Percentiles rank a stretch among this genome's conserved stretches.
Evolutionary conservation across 306 rosid genomes (phyloP).

Genomic region (Oemleria cerasiformis): DNA sequence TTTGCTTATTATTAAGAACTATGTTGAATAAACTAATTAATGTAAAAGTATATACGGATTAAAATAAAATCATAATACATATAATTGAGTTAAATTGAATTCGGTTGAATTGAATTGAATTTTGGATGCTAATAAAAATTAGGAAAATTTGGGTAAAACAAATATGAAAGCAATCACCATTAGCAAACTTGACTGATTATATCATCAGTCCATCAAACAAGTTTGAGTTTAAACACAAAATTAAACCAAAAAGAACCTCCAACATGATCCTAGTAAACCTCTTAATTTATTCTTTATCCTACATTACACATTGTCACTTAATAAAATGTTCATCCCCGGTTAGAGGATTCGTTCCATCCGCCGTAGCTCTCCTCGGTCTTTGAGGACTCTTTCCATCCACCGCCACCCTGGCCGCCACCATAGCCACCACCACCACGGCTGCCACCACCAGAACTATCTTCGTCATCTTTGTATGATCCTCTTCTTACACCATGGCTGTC

Average conservation of each 20-base stretch:
- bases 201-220: not conserved
- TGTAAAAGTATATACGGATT: no score
- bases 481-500: not conserved
- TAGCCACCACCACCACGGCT: not conserved
- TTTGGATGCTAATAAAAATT: no score
- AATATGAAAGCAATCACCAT: not conserved
- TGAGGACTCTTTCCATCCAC: not conserved
- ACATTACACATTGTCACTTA: not conserved
- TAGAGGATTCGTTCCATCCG: slow-evolving; percentile 67
- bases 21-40: no score
- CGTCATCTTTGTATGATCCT: not conserved
- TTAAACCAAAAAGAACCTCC: not conserved
- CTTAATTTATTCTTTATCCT: not conserved
- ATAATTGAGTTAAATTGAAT: no score
- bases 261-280: not conserved
- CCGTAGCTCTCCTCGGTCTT: slow-evolving; percentile 34
- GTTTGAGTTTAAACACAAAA: not conserved
- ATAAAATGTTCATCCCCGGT: not conserved
- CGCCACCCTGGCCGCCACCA: slow-evolving; percentile 3
- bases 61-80: no score
- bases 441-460: not conserved
- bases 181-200: no score
- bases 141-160: not conserved
- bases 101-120: no score
- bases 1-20: no score